Evolutionary conservation across 768 basidiomycete species (phyloP), one percentile per base, ranked within the genome.

Genomic region (Suillus bovinus): DNA sequence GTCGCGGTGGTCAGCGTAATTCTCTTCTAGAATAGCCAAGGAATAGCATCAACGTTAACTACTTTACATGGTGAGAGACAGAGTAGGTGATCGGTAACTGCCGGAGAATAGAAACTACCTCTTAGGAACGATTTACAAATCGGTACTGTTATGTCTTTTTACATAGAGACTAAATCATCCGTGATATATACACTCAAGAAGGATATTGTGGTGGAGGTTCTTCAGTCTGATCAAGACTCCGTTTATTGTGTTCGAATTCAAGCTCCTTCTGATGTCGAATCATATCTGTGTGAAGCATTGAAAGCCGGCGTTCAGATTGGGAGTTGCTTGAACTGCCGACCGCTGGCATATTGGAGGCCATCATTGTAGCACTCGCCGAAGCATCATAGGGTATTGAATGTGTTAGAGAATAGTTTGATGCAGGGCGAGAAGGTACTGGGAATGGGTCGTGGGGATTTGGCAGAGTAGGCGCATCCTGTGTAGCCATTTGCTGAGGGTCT

Each of bases 271-370:
- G 63, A 44, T 64, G 39, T 16, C 46, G 61, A 57, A 33, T 22
- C 54, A 64, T 34, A 50, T 64, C 61, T 29, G 16, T 27, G 31
- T 64, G 49, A 63, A 64, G 63, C 22, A 38, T 49, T 36, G 63
- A 64, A 22, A 62, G 46, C 17, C n/a, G 38, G 29, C 29, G 24
- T 29, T 60, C 38, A 39, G 55, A 24, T 24, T 39, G 55, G 5
- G 27, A 39, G 22, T 27, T 33, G 34, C 63, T 81, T n/a, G 73
- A 67, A 9, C 61, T 93, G 2, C 80, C 95, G 3, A 88, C 86
- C 3, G 94, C 96, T 69, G 94, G 94, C 4, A 93, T 93, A 0
- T 93, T 95, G 72, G 95, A 96, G 69, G 27, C n/a, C 27, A 24
- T 54, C 50, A 39, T 27, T 29, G 63, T 34, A 38, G 61, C 46